Base-by-base conservation (phyloP, 768 basidiomycete species). In the Boletus vinaceobasis region DNA sequence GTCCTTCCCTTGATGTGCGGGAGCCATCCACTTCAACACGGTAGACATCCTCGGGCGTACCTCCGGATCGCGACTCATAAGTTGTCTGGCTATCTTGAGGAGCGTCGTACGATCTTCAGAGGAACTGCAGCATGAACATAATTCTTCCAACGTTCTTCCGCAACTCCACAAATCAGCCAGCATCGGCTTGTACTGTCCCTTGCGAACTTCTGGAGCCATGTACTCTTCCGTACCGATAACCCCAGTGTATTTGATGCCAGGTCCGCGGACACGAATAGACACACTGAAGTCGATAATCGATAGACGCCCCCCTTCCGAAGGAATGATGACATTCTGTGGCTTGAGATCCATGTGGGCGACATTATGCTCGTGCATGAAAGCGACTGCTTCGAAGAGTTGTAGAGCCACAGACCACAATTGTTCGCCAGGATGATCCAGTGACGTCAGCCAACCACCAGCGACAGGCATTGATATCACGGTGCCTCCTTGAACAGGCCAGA, bases 341-440 rank as follows among this genome's bases (percentile, higher is more conserved):
- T 64, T 64, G 9, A 64, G 32, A n/a, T 65, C 63, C 40, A 53
- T 45, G 49, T 64, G 57, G 0, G 52, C 60, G 3, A 64, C 47
- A 3, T 42, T 27, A 35, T 66, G 42, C 19, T 56, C 23, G 29
- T 64, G 63, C 63, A 55, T 55, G 35, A 55, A 55, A 0, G n/a
- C 40, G 4, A 57, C 46, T 3, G 45, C 52, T 21, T 57, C 56
- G 5, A 57, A 1, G 14, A 57, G 52, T 19, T 54, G 56, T 1
- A 17, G 19, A 0, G 45, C 40, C 14, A 43, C 35, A 7, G 55
- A 51, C 52, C 56, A 31, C 17, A 54, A 5, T 3, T 48, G 39
- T 9, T 42, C 10, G n/a, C 23, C 7, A 8, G 4, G 49, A 2
- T 52, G 27, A 1, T 36, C 2, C 8, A 56, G 7, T 1, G 23